phyloP scores from a whole-genome alignment of 768 basidiomycete species.

The Collybia sordida region DNA sequence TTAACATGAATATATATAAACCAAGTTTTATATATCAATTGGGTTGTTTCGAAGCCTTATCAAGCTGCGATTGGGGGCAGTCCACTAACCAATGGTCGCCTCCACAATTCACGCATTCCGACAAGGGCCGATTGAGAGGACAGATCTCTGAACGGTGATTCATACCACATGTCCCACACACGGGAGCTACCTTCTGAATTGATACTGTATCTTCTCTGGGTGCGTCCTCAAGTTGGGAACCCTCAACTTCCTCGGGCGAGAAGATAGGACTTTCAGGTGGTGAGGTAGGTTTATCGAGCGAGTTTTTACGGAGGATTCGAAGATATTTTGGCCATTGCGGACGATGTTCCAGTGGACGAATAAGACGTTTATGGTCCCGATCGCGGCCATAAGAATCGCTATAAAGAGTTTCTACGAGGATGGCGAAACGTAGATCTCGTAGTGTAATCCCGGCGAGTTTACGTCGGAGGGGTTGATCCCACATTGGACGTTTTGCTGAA shows the following conservation, averaged over 20 bases:
- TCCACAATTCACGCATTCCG: conserved; percentile 11
- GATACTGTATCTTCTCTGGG: not conserved
- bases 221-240: not conserved
- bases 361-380: not conserved
- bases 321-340: conserved; percentile 5
- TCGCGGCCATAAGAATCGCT: not conserved
- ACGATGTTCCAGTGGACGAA: not conserved
- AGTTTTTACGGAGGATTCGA: not conserved
- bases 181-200: not conserved
- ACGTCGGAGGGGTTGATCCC: conserved; percentile 3
- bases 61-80: conserved; percentile 5
- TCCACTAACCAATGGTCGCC: conserved; percentile 17
- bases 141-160: conserved; percentile 5
- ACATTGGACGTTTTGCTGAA: conserved; percentile 14
- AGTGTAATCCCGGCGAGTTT: conserved; percentile 41
- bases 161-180: conserved; percentile 6
- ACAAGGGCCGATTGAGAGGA: conserved; percentile 1
- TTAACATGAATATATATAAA: not conserved
- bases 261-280: not conserved
- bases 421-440: conserved; percentile 51
- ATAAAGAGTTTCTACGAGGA: conserved; percentile 32
- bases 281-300: not conserved
- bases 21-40: not conserved
- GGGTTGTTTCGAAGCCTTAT: not conserved
- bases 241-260: not conserved